Percentiles rank a stretch among this genome's conserved stretches.
Conservation (phyloP, 495 filamentous ascomycete species). For the Aspergillus coremiiformis region DNA sequence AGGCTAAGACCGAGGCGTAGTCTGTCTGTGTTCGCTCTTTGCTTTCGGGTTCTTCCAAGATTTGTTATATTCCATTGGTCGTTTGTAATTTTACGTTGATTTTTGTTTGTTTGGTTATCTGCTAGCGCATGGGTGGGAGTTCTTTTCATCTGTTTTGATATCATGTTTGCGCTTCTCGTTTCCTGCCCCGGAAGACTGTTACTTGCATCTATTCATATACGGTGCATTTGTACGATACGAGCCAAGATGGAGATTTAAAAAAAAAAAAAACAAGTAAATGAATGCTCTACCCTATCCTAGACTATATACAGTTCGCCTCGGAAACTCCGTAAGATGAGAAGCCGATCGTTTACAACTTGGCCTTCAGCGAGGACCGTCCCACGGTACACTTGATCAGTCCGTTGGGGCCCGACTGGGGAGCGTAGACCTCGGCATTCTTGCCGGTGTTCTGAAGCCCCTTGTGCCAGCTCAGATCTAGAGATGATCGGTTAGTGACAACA, state of each 20-base stretch:
- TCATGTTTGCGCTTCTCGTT: constrained; percentile 11
- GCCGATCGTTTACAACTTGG: constrained; percentile 30
- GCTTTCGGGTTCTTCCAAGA: no score
- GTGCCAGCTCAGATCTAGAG: constrained; percentile 85
- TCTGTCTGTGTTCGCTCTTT: background rate
- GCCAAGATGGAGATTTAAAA: background rate
- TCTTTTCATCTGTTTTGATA: constrained; percentile 23
- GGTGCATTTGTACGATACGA: constrained; percentile 1
- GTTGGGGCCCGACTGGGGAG: constrained; percentile 86
- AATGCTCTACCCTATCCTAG: constrained; percentile 16
- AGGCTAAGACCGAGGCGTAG: constrained; percentile 31
- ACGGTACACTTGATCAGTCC: constrained; percentile 96
- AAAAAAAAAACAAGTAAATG: background rate
- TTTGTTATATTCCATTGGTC: constrained; percentile 14
- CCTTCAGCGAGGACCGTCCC: constrained; percentile 46
- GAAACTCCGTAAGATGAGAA: constrained; percentile 12
- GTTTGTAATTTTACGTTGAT: constrained; percentile 8
- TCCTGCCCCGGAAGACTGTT: background rate
- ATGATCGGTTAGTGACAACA: background rate
- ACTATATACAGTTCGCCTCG: constrained; percentile 17
- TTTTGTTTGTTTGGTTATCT: constrained; percentile 28
- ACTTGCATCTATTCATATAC: constrained; percentile 2
- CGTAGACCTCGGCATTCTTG: constrained; percentile 92
- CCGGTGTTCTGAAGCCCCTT: constrained; percentile 95
- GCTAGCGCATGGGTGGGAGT: constrained; percentile 48